Evolutionary conservation across 768 basidiomycete genomes (phyloP).

Genomic region (Kwoniella botswanensis): DNA sequence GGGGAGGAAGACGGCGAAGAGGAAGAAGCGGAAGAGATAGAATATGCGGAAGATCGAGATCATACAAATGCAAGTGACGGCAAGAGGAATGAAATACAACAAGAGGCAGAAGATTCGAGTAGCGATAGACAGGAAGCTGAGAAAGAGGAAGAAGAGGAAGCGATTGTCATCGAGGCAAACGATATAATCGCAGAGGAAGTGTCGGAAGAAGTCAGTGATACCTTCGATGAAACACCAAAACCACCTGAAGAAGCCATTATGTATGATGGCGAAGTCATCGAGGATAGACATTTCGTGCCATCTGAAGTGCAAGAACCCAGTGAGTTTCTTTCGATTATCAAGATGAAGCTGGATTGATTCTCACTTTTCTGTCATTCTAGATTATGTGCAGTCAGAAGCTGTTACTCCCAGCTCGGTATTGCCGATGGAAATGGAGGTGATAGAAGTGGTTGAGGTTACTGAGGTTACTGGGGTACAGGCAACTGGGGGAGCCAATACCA

Average conservation of each 20-base stretch:
- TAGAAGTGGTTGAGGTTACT: slow-evolving; percentile 5
- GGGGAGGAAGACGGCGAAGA: slow-evolving; percentile 27
- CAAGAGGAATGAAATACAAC: background rate
- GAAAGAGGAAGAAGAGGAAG: slow-evolving; percentile 15
- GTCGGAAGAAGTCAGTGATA: background rate
- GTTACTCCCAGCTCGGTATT: background rate
- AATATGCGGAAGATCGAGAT: background rate
- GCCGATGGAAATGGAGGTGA: background rate
- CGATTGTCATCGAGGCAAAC: background rate
- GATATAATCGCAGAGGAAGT: background rate
- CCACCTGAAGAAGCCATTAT: slow-evolving; percentile 12
- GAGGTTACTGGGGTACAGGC: background rate
- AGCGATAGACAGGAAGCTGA: background rate
- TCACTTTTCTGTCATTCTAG: background rate
- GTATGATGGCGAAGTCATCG: slow-evolving; percentile 23
- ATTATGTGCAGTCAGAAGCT: background rate
- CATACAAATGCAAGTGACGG: background rate
- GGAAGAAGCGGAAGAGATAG: slow-evolving; percentile 17
- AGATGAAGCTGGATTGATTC: background rate
- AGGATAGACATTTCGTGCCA: background rate
- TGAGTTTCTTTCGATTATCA: background rate
- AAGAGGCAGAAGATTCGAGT: background rate
- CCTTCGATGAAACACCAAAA: background rate
- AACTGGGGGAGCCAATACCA: too few species aligned
- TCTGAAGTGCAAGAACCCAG: background rate